These are phyloP conservation scores for Rhizopus arrhizus DNA, from an alignment of 371 early-diverging fungal species.

Conservation along the genomic window DNA sequence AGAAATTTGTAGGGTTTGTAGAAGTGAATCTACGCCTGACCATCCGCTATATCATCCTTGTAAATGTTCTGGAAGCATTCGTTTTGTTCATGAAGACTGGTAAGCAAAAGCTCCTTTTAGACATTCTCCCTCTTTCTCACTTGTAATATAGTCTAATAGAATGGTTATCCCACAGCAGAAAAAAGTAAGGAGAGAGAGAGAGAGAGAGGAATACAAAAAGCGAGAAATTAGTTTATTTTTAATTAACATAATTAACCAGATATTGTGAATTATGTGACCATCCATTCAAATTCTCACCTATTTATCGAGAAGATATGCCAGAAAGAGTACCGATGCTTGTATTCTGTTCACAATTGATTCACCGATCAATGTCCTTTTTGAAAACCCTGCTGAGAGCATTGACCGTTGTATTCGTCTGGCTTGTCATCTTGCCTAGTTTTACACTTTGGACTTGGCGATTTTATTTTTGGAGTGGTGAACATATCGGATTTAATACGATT, in stretches of 20 bases:
- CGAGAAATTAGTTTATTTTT: not conserved
- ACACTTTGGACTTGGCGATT: slow-evolving; percentile 81
- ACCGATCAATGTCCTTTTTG: slow-evolving; percentile 39
- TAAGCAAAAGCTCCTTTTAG: slow-evolving; percentile 5
- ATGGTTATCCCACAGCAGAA: slow-evolving; percentile 82
- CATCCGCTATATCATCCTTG: slow-evolving; percentile 78
- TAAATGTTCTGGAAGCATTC: slow-evolving; percentile 78
- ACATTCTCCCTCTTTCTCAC: not conserved
- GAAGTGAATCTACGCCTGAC: slow-evolving; percentile 60
- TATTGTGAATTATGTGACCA: slow-evolving; percentile 90
- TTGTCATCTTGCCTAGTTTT: slow-evolving; percentile 75
- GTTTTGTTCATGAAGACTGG: slow-evolving; percentile 76
- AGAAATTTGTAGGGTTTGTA: slow-evolving; percentile 77
- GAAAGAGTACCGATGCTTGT: slow-evolving; percentile 60
- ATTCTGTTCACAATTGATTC: slow-evolving; percentile 52
- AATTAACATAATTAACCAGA: slow-evolving; percentile 24
- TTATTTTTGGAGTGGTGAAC: slow-evolving; percentile 74
- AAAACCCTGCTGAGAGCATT: slow-evolving; percentile 40
- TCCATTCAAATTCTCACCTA: slow-evolving; percentile 78
- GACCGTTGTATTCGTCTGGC: slow-evolving; percentile 72
- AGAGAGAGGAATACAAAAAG: not conserved
- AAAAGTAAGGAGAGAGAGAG: slow-evolving; percentile 52
- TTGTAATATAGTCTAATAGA: slow-evolving; percentile 61
- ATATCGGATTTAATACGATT: slow-evolving; percentile 22
- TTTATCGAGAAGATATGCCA: slow-evolving; percentile 74